Conservation (phyloP, 352 stramenopile genomes). For the Globisporangium recalcitrans region DNA sequence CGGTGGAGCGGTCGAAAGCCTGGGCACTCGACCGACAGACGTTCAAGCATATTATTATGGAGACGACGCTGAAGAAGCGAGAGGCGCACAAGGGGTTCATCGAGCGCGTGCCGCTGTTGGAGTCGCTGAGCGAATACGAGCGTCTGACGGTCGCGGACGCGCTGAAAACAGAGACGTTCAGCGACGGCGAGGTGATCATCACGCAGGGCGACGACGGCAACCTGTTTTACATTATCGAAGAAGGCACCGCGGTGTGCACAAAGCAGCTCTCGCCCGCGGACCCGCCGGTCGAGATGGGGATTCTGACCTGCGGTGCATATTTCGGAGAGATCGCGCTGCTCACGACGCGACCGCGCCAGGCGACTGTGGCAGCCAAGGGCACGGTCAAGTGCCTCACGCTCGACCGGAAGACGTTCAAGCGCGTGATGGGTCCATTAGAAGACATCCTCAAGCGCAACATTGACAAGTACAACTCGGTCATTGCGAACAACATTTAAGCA, state of each 20-base stretch:
- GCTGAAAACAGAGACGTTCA: conserved; percentile 77
- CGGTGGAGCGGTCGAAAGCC: conserved; percentile 86
- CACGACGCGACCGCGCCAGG: conserved; percentile 90
- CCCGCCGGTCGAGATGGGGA: conserved; percentile 76
- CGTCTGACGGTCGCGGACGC: conserved; percentile 86
- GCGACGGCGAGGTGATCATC: conserved; percentile 89
- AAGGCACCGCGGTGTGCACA: conserved; percentile 71
- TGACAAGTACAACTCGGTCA: conserved; percentile 88
- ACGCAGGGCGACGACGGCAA: conserved; percentile 84
- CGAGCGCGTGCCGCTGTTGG: conserved; percentile 85
- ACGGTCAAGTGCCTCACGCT: conserved; percentile 89
- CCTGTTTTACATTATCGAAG: conserved; percentile 90
- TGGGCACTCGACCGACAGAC: conserved; percentile 90
- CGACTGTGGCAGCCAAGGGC: conserved; percentile 80
- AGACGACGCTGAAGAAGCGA: conserved; percentile 87
- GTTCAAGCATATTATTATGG: conserved; percentile 91
- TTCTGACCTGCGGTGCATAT: conserved; percentile 89
- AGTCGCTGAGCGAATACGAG: conserved; percentile 88
- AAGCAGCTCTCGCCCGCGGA: conserved; percentile 78
- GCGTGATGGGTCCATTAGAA: conserved; percentile 86
- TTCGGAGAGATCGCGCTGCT: conserved; percentile 96
- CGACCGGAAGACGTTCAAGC: conserved; percentile 91
- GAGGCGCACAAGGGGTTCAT: conserved; percentile 87
- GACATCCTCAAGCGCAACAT: conserved; percentile 90
- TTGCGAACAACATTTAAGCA: conserved; percentile 86